phyloP scores from a whole-genome alignment of 164 flowering plant species.

The Piper betle region DNA sequence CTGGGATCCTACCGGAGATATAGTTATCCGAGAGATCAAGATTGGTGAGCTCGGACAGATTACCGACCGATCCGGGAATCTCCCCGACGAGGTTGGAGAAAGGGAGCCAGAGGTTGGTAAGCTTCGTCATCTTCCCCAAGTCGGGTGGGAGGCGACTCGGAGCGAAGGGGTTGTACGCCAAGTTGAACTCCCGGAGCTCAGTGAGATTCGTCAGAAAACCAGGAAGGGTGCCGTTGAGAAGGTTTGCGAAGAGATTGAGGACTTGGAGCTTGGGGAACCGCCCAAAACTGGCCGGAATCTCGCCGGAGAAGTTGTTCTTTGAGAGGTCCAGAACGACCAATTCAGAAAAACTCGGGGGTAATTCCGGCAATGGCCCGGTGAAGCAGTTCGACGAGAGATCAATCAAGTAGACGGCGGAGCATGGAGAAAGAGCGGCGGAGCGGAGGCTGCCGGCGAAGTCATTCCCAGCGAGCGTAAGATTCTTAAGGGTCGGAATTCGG shows the following conservation, averaged over 20 bases:
- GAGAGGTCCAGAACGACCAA: constrained; percentile 31
- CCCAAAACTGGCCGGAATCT: constrained; percentile 40
- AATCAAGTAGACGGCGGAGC: constrained; percentile 28
- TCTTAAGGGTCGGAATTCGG: constrained; percentile 36
- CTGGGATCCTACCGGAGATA: constrained; percentile 44
- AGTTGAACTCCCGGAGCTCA: constrained; percentile 24
- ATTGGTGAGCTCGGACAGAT: constrained; percentile 19
- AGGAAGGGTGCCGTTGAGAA: constrained; percentile 49
- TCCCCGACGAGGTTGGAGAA: constrained; percentile 33
- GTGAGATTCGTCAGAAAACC: constrained; percentile 36
- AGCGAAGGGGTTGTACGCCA: constrained; percentile 32
- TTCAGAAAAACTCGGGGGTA: constrained; percentile 19
- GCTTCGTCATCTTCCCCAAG: constrained; percentile 51
- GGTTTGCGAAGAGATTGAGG: constrained; percentile 23
- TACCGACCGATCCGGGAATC: constrained; percentile 43
- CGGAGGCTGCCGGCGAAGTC: constrained; percentile 22
- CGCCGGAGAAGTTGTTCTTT: constrained; percentile 47
- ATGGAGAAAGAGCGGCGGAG: constrained; percentile 22
- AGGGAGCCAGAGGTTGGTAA: constrained; percentile 28
- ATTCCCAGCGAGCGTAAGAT: constrained; percentile 31
- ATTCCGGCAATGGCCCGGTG: constrained; percentile 43
- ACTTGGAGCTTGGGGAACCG: constrained; percentile 29
- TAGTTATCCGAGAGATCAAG: constrained; percentile 40
- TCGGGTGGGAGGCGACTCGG: constrained; percentile 29
- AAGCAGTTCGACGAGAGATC: constrained; percentile 29